Evolutionary conservation across 1,139 yeast species (phyloP), one percentile per base, ranked within the genome.

Genomic region (Blastobotrys raffinosifermentans): DNA sequence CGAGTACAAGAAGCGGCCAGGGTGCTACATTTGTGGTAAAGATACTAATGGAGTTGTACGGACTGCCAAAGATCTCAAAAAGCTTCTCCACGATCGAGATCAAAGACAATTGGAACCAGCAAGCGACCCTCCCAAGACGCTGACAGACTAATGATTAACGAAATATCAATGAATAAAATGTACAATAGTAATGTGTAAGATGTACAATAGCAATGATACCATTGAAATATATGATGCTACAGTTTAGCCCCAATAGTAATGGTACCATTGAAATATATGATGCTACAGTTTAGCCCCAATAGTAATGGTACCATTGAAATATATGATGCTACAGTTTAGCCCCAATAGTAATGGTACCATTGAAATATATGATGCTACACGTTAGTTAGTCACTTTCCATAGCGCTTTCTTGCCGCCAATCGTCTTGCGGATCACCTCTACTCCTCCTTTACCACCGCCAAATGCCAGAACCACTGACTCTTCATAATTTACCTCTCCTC

Each of bases 11-110:
- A 64, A 57, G 41, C 67, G 64, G 33, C 63, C 70, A 27, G 61
- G 58, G 4, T 82, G 94, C 54, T 63, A 64, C 37, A 67, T 80
- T 2, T 82, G 93, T 54, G 70, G 39, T 45, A 57, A 45, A 46
- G 44, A 50, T 18, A 51, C 57, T 19, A 40, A 45, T 16, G 56
- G 60, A 3, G 40, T 47, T 10, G 50, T 47, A 13, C 46, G 47
- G 29, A 56, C 55, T 4, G 56, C 55, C 11, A 52, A 43, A 32
- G 41, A 45, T 16, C 34, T 47, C 34, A 38, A 37, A 27, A 43
- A 37, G 19, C 41, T 39, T 32, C 37, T 31, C 14, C 16, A 32
- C 10, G 10, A n/a, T 14, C 13, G 27, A 6, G 15, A 25, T n/a
- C n/a, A n/a, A n/a, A n/a, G n/a, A n/a, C n/a, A n/a, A n/a, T n/a